Evolutionary conservation across 306 rosid species (phyloP), one percentile per base, ranked within the genome.

Genomic region (Phaseolus lunatus): DNA sequence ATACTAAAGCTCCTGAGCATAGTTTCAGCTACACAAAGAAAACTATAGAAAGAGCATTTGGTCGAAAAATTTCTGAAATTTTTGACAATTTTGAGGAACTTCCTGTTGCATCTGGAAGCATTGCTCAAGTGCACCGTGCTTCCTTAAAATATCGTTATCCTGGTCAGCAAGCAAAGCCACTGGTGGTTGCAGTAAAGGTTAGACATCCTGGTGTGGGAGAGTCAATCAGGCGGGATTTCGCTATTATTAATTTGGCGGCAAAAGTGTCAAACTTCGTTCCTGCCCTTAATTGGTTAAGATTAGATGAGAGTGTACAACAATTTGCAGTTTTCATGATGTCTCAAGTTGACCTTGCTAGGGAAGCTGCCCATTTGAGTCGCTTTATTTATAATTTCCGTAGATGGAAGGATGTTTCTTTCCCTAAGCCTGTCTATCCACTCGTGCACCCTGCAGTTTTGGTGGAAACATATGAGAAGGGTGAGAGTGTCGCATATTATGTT

Each of bases 291-390:
- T 95, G 99, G 99, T 85, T 93, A 87, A 87, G 99, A 86, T 86
- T 95, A 88, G 99, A 95, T 84, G 99, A 95, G 85, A 95, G 99
- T 82, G 99, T 95, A 54, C 97, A 90, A 82, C 99, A 95, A 85
- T 95, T 94, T 92, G 96, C 94, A n/a, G 97, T 92, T 81, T 94
- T 90, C 82, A 94, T 94, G 98, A 85, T 95, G 98, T 94, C 96
- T 80, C 98, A 94, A 92, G 98, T 94, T 89, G 98, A 94, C 84
- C 97, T 94, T 83, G 98, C 98, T 1, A 89, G 97, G 90, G 98
- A 94, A 89, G 98, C 98, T 86, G 94, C 98, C 72, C 96, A 94
- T 82, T 88, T 94, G 90, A 94, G 94, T 80, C 98, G 98, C 62
- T 94, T 92, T 70, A 90, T 92, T 57, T 94, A 92, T 83, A 94